These are phyloP conservation scores for Actinidia chinensis DNA, from an alignment of 179 eudicot genomes.

Conservation along the genomic window DNA sequence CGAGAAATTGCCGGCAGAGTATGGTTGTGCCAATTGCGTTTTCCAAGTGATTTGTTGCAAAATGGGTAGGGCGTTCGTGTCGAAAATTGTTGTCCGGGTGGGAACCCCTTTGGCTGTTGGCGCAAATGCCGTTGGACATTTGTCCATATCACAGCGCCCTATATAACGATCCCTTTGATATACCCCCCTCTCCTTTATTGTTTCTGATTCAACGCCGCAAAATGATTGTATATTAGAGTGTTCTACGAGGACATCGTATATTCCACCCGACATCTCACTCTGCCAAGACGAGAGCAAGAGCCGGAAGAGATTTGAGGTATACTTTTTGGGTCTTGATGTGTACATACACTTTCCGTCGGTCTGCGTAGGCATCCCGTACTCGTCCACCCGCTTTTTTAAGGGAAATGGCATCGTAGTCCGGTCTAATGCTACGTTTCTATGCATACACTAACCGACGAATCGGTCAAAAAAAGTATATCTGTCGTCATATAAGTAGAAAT, in stretches of 20 bases:
- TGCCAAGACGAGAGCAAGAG: slow-evolving; percentile 62
- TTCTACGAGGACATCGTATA: slow-evolving; percentile 51
- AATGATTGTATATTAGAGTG: slow-evolving; percentile 47
- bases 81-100: slow-evolving; percentile 67
- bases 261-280: slow-evolving; percentile 91
- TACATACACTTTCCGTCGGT: slow-evolving; percentile 53
- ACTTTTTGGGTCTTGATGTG: slow-evolving; percentile 56
- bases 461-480: slow-evolving; percentile 34
- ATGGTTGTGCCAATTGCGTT: slow-evolving; percentile 43
- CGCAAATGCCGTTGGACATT: slow-evolving; percentile 48
- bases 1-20: slow-evolving; percentile 39
- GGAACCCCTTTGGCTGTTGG: slow-evolving; percentile 40
- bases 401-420: slow-evolving; percentile 61
- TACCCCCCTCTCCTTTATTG: slow-evolving; percentile 76
- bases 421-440: slow-evolving; percentile 70
- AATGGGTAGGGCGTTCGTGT: slow-evolving; percentile 51
- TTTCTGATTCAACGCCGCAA: slow-evolving; percentile 55
- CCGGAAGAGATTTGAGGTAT: slow-evolving; percentile 58
- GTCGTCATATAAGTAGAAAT: neutral
- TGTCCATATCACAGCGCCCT: slow-evolving; percentile 37
- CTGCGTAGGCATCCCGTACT: slow-evolving; percentile 59
- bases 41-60: slow-evolving; percentile 38
- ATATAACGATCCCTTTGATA: slow-evolving; percentile 43
- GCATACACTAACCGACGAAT: slow-evolving; percentile 73
- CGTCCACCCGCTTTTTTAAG: slow-evolving; percentile 90